These are phyloP conservation scores for Citrus hindsii DNA, from an alignment of 345 rosid genomes.

Conservation along the genomic window DNA sequence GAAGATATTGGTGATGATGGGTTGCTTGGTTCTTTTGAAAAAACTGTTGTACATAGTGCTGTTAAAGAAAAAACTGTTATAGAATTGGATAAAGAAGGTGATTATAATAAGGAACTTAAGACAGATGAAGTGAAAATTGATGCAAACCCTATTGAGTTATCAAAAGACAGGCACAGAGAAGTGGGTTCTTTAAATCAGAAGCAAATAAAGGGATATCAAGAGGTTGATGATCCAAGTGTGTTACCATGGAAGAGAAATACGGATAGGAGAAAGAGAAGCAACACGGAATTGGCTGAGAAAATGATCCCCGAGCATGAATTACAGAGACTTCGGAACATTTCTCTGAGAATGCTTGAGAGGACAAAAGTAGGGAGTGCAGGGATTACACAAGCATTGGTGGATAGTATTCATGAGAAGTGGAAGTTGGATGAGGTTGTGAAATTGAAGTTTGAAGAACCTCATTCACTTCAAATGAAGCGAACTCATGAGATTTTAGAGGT, in stretches of 20 bases:
- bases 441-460: conserved; percentile 71
- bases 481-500: conserved; percentile 83
- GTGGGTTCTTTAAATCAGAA: conserved; percentile 3
- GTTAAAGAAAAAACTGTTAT: conserved; percentile 9
- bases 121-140: conserved; percentile 2
- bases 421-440: conserved; percentile 78
- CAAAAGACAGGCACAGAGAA: conserved; percentile 6
- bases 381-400: conserved; percentile 67
- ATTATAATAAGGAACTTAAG: neutral
- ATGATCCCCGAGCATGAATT: conserved; percentile 69
- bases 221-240: conserved; percentile 15
- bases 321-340: conserved; percentile 63
- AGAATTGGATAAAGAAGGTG: conserved; percentile 13
- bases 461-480: conserved; percentile 76
- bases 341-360: conserved; percentile 85
- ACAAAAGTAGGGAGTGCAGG: conserved; percentile 76
- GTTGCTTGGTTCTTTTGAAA: conserved; percentile 2
- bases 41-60: neutral
- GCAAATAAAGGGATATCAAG: conserved; percentile 4
- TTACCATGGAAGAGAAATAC: conserved; percentile 27
- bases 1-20: conserved; percentile 7
- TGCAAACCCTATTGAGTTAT: neutral
- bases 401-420: conserved; percentile 74
- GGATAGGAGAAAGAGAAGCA: conserved; percentile 36
- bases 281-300: conserved; percentile 52